Base-by-base conservation (phyloP, 257 asterid genomes). In the Verbascum thapsus region DNA sequence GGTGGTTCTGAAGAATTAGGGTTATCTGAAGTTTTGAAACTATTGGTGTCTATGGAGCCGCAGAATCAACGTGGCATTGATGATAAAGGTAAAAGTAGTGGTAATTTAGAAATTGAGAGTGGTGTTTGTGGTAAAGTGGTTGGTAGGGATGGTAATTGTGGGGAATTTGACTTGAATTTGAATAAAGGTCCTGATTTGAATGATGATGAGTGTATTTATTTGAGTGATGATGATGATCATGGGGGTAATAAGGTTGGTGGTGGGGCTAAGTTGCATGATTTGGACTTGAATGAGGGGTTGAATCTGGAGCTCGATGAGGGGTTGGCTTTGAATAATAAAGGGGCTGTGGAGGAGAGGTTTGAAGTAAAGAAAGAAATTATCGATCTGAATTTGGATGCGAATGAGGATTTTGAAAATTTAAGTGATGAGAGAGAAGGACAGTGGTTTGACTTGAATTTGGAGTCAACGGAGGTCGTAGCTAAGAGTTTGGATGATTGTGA, bases 391-490 rank as follows among this genome's bases (percentile, higher is more conserved):
- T 37, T 88, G 76, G 88, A 81, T 56, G 95, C 60, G 23, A 78
- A 67, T 63, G 95, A 77, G 55, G 76, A 59, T 66, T 40, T 57
- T 22, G 86, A 66, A 54, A 45, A 68, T 41, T 71, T 61, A 58
- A 40, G 72, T 40, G 67, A 37, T 18, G 83, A 64, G 60, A 68
- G 66, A 57, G 80, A 67, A 58, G 76, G 69, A 13, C 78, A 65
- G 18, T 41, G 76, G 48, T 86, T 91, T 81, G 96, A 91, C 79
- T 84, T 91, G 83, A 91, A 91, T 84, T 81, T 91, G 58, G 83
- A 76, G 67, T 65, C 83, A 30, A 55, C 20, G 19, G 94, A 88
- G 67, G 90, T 81, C 23, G 98, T 74, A 58, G 73, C 32, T 63
- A 81, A 44, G 50, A 66, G 30, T 64, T 56, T 75, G 63, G 88